These are phyloP conservation scores for Pseudogymnoascus sp. DNA, from an alignment of 2,329 filamentous ascomycete species.

Conservation along the genomic window DNA sequence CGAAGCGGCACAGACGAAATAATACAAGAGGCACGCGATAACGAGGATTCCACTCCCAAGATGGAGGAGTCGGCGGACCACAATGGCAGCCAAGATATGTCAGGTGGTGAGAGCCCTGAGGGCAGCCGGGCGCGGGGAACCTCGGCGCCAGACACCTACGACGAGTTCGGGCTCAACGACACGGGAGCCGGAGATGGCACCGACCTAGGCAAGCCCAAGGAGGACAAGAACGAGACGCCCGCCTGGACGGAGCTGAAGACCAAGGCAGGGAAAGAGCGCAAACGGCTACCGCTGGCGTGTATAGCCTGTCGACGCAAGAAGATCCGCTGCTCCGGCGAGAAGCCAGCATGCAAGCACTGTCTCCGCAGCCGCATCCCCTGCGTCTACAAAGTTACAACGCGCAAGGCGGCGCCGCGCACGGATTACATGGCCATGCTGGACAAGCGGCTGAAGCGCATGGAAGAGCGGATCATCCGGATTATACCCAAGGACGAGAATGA, in stretches of 20 bases:
- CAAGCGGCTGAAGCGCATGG: conserved; percentile 92
- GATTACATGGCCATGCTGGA: conserved; percentile 99
- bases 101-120: conserved; percentile 27
- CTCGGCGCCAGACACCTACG: conserved; percentile 26
- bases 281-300: conserved; percentile 84
- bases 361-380: conserved; percentile 86
- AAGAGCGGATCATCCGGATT: conserved; percentile 92
- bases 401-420: conserved; percentile 87
- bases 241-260: conserved; percentile 79
- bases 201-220: conserved; percentile 43
- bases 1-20: neutral
- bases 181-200: conserved; percentile 41
- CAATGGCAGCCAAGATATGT: conserved; percentile 22
- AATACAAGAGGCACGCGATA: neutral
- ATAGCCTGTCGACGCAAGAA: conserved; percentile 96
- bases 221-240: conserved; percentile 50
- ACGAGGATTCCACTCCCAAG: neutral
- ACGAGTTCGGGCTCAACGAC: conserved; percentile 49
- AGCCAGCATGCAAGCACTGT: conserved; percentile 95
- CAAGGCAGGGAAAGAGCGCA: conserved; percentile 91
- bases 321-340: conserved; percentile 95
- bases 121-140: conserved; percentile 22
- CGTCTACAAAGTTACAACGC: conserved; percentile 92
- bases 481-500: conserved; percentile 80
- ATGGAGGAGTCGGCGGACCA: conserved; percentile 7